phyloP scores from a whole-genome alignment of 2,329 filamentous ascomycete species.

The Cercospora sp. region DNA sequence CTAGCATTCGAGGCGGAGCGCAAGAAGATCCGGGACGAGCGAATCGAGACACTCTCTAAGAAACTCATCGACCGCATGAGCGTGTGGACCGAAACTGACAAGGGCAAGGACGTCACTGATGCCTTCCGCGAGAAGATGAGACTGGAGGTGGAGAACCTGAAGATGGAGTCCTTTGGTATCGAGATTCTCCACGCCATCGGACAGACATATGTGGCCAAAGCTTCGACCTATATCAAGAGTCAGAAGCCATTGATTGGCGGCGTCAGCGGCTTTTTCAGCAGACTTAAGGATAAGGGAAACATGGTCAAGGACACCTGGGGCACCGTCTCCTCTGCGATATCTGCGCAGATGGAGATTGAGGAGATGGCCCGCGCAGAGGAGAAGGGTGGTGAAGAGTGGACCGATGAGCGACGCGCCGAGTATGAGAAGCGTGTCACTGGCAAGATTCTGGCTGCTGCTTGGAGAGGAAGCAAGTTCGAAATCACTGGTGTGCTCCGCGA shows the following conservation, averaged over 20 bases:
- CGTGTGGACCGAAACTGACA: slow-evolving; percentile 97
- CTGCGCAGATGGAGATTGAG: slow-evolving; percentile 97
- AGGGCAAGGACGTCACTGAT: slow-evolving; percentile 75
- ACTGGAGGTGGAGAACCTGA: slow-evolving; percentile 94
- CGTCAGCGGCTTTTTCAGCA: slow-evolving; percentile 89
- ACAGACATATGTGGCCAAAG: slow-evolving; percentile 84
- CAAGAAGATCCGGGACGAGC: slow-evolving; percentile 78
- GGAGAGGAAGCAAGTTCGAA: slow-evolving; percentile 95
- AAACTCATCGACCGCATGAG: slow-evolving; percentile 89
- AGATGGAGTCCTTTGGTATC: slow-evolving; percentile 98
- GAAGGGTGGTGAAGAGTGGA: slow-evolving; percentile 94
- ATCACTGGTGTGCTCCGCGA: slow-evolving; percentile 94
- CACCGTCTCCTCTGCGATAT: slow-evolving; percentile 92
- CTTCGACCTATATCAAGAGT: slow-evolving; percentile 81
- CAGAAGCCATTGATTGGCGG: slow-evolving; percentile 85
- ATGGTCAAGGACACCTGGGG: slow-evolving; percentile 98
- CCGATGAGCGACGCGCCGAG: slow-evolving; percentile 92
- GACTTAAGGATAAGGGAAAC: slow-evolving; percentile 93
- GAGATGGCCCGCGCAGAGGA: slow-evolving; percentile 98
- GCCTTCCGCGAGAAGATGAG: slow-evolving; percentile 94
- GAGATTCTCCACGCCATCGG: slow-evolving; percentile 96
- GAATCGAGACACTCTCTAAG: slow-evolving; percentile 76
- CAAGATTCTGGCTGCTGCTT: slow-evolving; percentile 95
- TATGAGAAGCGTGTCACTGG: slow-evolving; percentile 95
- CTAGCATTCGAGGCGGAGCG: slow-evolving; percentile 86